Base-by-base conservation (phyloP, 2,329 filamentous ascomycete species). In the Alternaria burnsii region DNA sequence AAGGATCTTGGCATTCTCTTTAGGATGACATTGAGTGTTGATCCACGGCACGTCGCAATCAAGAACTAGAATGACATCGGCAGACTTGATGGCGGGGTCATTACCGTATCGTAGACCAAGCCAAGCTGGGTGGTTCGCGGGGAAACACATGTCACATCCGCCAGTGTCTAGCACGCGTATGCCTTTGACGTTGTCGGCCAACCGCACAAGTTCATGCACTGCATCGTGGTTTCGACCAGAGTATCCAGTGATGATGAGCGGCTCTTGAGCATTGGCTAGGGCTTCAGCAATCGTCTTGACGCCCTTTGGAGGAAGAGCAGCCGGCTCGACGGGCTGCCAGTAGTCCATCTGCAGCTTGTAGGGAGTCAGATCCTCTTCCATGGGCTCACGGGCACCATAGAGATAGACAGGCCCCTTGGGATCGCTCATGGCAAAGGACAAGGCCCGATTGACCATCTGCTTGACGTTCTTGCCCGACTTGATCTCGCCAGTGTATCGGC, bases 11-110 rank as follows among this genome's bases (percentile, higher is more conserved):
- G 88, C 85, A 7, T 81, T 78, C 1, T 81, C 76, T 4, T 81
- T 83, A 0, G 89, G 89, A 46, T 84, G 83, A 78, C 86, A 89
- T 62, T 88, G 87, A 0, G 92, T 95, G n/a, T 90, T 89, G 56
- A 97, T 93, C 93, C 93, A 97, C 0, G 94, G 94, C 0, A 97
- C 93, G 73, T 97, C 94, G 65, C 93, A 96, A 77, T 97, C 91
- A 24, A 97, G 74, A 3, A 97, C 89, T 1, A 97, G 68, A 60
- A 97, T 96, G 11, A 93, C 87, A 75, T 97, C 94, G 0, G 94
- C 92, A 0, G 87, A 87, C 59, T 84, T 86, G 74, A 97, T 91
- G 42, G 84, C 83, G 2, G 91, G 87, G 52, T 97, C 91, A 3
- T 86, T 84, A 3, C 92, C 92, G 69, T 89, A 96, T 43, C 88